Percentiles rank a stretch among this genome's conserved stretches.
Evolutionary conservation across 2,329 filamentous ascomycete species (phyloP).

Genomic region (Chrysoporthe deuterocubensis): DNA sequence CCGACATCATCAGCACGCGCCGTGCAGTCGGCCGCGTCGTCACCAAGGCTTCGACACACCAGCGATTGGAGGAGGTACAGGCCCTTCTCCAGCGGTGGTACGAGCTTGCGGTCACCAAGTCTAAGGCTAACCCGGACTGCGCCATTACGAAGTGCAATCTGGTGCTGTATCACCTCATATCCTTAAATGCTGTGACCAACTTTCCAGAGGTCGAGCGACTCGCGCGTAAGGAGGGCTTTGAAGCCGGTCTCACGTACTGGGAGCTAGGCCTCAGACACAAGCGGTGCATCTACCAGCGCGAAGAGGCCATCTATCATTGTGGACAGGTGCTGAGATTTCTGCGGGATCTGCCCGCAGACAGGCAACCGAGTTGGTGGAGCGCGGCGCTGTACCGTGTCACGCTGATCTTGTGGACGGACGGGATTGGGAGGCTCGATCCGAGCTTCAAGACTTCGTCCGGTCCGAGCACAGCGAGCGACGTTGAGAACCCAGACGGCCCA

Average conservation of each 20-base stretch:
- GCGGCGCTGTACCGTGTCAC: conserved; percentile 70
- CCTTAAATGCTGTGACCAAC: conserved; percentile 69
- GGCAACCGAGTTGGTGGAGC: conserved; percentile 73
- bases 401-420: conserved; percentile 66
- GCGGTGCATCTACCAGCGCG: conserved; percentile 65
- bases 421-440: conserved; percentile 54
- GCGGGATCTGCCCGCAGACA: conserved; percentile 60
- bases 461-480: conserved; percentile 5
- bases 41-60: conserved; percentile 63
- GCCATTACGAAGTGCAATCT: conserved; percentile 67
- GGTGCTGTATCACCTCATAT: conserved; percentile 72
- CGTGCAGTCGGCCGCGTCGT: conserved; percentile 49
- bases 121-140: conserved; percentile 60
- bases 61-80: conserved; percentile 67
- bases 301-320: conserved; percentile 69
- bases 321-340: conserved; percentile 69
- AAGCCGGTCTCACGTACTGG: conserved; percentile 53
- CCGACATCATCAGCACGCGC: conserved; percentile 54
- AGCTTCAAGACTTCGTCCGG: conserved; percentile 37
- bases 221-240: conserved; percentile 63
- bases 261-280: conserved; percentile 60
- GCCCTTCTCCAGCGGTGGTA: conserved; percentile 69
- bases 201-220: conserved; percentile 70
- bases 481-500: not conserved
- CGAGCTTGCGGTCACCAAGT: conserved; percentile 61